Evolutionary conservation across 306 rosid species (phyloP).

Genomic region (Oxytropis ochrocephala): DNA sequence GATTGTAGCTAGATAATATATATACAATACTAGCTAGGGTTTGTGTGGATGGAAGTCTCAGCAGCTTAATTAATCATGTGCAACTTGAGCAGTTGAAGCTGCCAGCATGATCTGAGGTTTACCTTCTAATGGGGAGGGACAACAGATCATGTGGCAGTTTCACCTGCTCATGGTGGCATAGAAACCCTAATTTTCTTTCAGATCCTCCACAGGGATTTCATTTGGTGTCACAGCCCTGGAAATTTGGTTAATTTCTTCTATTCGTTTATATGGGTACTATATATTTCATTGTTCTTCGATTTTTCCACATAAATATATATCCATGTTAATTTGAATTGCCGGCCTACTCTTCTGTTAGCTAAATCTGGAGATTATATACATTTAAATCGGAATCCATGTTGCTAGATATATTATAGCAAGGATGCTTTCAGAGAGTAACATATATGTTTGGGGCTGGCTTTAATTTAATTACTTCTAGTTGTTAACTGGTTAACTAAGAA

Average conservation of each 20-base stretch:
- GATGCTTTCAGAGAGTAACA: too few relatives aligned
- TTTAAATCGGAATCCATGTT: background rate
- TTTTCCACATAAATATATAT: background rate
- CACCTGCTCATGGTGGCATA: slow-evolving; percentile 69
- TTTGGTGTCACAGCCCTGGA: background rate
- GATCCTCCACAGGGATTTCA: background rate
- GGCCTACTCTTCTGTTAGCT: background rate
- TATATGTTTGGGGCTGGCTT: too few relatives aligned
- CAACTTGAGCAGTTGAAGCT: slow-evolving; percentile 72
- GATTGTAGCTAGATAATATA: background rate
- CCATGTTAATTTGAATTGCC: background rate
- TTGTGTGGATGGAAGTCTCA: too few relatives aligned
- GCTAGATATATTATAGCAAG: background rate
- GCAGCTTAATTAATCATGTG: background rate
- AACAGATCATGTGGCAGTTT: slow-evolving; percentile 73
- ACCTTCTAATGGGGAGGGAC: slow-evolving; percentile 19
- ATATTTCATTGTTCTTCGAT: background rate
- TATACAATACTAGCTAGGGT: too few relatives aligned
- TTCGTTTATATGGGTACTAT: background rate
- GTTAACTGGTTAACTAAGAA: too few relatives aligned
- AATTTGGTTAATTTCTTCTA: background rate
- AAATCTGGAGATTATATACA: background rate
- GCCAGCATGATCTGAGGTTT: slow-evolving; percentile 91
- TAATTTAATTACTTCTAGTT: background rate
- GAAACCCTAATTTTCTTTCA: slow-evolving; percentile 27